A percentile compares a stretch with the other conserved stretches of the same genome.
Conservation (phyloP, 1,284 basidiomycete genomes). For the Irpex sp. region DNA sequence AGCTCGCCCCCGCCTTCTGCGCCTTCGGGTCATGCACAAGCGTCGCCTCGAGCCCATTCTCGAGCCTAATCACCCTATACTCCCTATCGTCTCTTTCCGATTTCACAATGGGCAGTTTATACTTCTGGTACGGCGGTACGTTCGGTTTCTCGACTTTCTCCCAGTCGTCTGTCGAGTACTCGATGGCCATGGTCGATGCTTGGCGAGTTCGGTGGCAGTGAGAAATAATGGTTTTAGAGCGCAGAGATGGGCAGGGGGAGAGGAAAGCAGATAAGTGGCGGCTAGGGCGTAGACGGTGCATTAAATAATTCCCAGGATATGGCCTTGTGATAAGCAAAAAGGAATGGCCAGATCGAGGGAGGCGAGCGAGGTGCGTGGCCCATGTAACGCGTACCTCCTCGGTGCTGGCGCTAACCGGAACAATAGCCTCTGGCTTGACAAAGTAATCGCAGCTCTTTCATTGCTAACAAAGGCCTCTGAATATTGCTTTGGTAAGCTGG, state of each 20-base stretch:
- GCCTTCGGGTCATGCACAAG: conserved; percentile 84
- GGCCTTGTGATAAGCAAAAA: neutral
- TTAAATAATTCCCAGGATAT: conserved; percentile 9
- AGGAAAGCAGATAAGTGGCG: conserved; percentile 7
- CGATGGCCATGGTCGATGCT: conserved; percentile 11
- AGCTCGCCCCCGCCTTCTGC: conserved; percentile 93
- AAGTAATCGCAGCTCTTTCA: too few relatives aligned
- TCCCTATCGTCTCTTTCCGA: conserved; percentile 73
- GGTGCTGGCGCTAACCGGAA: neutral
- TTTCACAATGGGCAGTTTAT: conserved; percentile 66
- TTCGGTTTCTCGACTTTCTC: conserved; percentile 14
- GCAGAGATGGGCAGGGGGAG: conserved; percentile 2
- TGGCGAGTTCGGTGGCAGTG: neutral
- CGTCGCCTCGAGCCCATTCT: conserved; percentile 85
- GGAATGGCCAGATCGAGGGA: neutral
- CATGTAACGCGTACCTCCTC: neutral
- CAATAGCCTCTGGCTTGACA: neutral
- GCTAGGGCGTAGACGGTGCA: conserved; percentile 16
- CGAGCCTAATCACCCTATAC: conserved; percentile 78
- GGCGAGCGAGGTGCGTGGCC: neutral
- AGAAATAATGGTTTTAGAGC: neutral
- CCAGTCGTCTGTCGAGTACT: conserved; percentile 17
- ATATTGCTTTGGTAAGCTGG: too few relatives aligned
- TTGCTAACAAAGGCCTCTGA: too few relatives aligned
- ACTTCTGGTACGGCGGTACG: conserved; percentile 33